Base-by-base conservation (phyloP, 768 basidiomycete genomes). In the Megacollybia marginata region DNA sequence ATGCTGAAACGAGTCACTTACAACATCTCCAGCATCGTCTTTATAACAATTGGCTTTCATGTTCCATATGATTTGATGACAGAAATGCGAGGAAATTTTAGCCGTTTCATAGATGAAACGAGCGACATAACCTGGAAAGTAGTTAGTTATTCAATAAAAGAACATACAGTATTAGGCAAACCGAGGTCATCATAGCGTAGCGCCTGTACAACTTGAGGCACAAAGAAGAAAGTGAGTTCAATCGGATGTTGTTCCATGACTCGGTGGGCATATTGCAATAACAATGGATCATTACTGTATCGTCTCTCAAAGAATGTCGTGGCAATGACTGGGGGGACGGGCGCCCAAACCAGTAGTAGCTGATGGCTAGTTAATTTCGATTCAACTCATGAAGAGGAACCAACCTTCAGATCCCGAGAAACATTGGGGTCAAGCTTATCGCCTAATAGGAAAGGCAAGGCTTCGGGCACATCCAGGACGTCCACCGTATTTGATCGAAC, bases 31-130 rank as follows among this genome's bases (percentile, higher is more conserved):
- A 7, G 75, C 71, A 59, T 98, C 96, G 58, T 93, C 95, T 58
- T 88, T 91, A 65, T 83, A 96, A 54, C 89, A 92, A 60, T 99
- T 99, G 5, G 96, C 96, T 60, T 95, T 95, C 96, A 98, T 98
- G 64, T 98, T 99, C 96, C 96, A 99, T 54, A 99, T 91, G 55
- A 98, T 98, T 69, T 99, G 96, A 62, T 99, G 96, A 62, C 96
- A 99, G 71, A 99, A 99, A 19, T 92, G 67, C 63, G 95, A 94
- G 2, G 95, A 98, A 47, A 98, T 92, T 68, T 91, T 95, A 7
- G 95, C 87, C 0, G 94, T 96, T 69, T 98, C 94, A 55, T 93
- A 92, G 57, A 98, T 91, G 75, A 97, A 99, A 18, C 84, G 82
- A 51, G 87, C 80, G 28, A 98, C 92, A 66, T 98, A 98, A 15